Evolutionary conservation across 345 rosid genomes (phyloP), one percentile per base, ranked within the genome.

Genomic region (Hibiscus trionum): DNA sequence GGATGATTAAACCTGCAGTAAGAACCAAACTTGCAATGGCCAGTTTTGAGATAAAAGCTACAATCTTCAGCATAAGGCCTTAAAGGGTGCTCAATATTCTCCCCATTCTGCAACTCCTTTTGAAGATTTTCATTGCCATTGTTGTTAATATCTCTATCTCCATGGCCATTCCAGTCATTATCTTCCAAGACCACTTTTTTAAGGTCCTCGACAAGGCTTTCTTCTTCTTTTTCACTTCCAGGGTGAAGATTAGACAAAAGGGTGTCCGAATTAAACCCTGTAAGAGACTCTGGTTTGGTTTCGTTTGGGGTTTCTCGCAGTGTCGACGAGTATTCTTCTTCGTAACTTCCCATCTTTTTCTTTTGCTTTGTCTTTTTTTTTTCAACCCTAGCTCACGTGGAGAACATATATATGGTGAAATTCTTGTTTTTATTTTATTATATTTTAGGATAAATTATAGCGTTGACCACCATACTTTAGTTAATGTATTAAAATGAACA

Each of bases 31-130:
- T 70, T 70, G 55, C 78, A 76, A 11, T 21, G 11, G 35, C 78
- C 74, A 24, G 73, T 50, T 62, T 75, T 76, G 4, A 62, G 15
- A 62, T 17, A 76, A 63, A 61, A 70, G 65, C 19, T 39, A 31
- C 74, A 76, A 76, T 76, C 64, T 63, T 70, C 64, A 61, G 70
- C 78, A 11, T 70, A 19, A 35, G 73, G 69, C 73, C 53, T 75
- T 69, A 69, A 46, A 55, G 77, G 68, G 73, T 75, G 61, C 21
- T 68, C 27, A 73, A 2, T 16, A 8, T 39, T 66, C 11, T 11
- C 26, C n/a, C 16, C 72, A 55, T 10, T 70, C 21, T 63, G 60
- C 26, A 5, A 27, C 2, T 49, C 71, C 33, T 37, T 70, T 50
- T 31, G 73, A 61, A 58, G 50, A 50, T 66, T 31, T n/a, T 21